Evolutionary conservation across 495 filamentous ascomycete species (phyloP).

Genomic region (Annulohypoxylon nitens): DNA sequence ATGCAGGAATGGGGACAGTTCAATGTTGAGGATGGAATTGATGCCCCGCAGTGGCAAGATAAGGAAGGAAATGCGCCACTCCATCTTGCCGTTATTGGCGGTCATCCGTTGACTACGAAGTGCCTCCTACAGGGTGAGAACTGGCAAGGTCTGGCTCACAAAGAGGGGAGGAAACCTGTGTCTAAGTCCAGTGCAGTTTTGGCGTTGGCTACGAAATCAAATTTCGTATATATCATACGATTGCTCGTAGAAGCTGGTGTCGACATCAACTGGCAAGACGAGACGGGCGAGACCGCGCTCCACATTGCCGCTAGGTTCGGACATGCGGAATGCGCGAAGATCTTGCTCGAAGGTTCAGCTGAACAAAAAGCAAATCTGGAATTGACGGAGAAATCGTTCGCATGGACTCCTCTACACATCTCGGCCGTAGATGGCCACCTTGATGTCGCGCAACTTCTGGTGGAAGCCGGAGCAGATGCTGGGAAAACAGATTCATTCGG

Average conservation of each 20-base stretch:
- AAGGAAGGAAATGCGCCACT: constrained; percentile 90
- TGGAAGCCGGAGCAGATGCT: constrained; percentile 80
- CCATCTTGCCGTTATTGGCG: constrained; percentile 91
- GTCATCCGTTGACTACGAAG: constrained; percentile 86
- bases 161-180: constrained; percentile 74
- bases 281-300: constrained; percentile 91
- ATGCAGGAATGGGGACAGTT: constrained; percentile 93
- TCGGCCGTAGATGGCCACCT: constrained; percentile 89
- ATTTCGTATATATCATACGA: constrained; percentile 84
- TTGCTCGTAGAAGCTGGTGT: constrained; percentile 91
- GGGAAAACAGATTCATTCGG: constrained; percentile 84
- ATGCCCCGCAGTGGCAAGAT: constrained; percentile 89
- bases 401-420: constrained; percentile 93
- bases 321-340: constrained; percentile 80
- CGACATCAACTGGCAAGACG: constrained; percentile 93
- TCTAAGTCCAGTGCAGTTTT: constrained; percentile 91
- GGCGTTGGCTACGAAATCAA: constrained; percentile 85
- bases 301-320: constrained; percentile 93
- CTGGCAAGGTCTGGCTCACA: constrained; percentile 70
- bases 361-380: constrained; percentile 81
- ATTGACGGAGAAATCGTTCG: constrained; percentile 83
- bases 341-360: constrained; percentile 76
- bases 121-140: constrained; percentile 83
- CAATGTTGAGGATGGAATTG: constrained; percentile 84
- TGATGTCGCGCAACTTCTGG: constrained; percentile 74